Evolutionary conservation across 495 filamentous ascomycete species (phyloP).

Genomic region (Xylaria palmicola): DNA sequence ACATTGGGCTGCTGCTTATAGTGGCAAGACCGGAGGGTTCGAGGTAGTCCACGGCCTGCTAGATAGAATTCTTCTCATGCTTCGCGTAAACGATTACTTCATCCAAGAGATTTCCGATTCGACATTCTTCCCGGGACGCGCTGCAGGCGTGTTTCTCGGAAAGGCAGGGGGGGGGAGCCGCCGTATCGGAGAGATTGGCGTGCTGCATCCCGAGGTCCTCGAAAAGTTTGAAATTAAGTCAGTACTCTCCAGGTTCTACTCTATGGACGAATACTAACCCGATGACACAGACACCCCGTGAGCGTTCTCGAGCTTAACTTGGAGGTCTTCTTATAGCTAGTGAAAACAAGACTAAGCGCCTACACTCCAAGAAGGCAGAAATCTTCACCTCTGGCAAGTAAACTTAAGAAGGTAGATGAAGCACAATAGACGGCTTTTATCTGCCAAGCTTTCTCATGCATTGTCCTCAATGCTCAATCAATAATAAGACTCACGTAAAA

Average conservation of each 20-base stretch:
- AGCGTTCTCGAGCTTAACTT: slow-evolving; percentile 95
- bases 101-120: slow-evolving; percentile 79
- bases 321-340: slow-evolving; percentile 78
- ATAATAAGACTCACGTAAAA: no score
- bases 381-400: background rate
- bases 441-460: background rate
- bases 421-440: background rate
- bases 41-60: slow-evolving; percentile 93
- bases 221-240: slow-evolving; percentile 91
- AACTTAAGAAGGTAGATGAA: background rate
- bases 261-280: slow-evolving; percentile 22
- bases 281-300: slow-evolving; percentile 68
- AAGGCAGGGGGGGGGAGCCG: slow-evolving; percentile 65
- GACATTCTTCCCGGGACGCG: slow-evolving; percentile 88
- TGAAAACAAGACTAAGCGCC: background rate
- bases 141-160: slow-evolving; percentile 75
- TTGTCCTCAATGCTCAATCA: no score
- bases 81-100: slow-evolving; percentile 82
- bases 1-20: slow-evolving; percentile 92
- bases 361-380: no score
- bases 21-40: slow-evolving; percentile 93
- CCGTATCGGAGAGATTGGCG: slow-evolving; percentile 81
- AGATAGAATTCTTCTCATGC: slow-evolving; percentile 89
- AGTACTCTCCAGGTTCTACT: slow-evolving; percentile 16
- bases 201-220: slow-evolving; percentile 87